phyloP scores from a whole-genome alignment of 345 rosid genomes.

The Eucalyptus pauciflora region DNA sequence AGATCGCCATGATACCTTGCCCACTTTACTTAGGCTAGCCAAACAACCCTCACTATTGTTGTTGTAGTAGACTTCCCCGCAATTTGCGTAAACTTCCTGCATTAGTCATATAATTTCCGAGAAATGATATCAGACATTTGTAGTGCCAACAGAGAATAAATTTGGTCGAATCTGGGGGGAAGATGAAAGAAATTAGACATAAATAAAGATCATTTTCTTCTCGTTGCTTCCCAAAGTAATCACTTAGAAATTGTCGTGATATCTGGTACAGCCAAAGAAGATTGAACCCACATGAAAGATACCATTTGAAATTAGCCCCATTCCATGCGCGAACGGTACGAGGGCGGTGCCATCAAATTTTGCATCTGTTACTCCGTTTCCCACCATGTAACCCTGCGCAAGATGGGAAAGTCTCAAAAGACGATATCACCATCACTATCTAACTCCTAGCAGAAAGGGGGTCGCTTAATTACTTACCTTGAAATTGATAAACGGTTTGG shows the following conservation, averaged over 20 bases:
- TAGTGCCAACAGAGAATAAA: not conserved
- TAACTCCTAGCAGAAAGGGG: not conserved
- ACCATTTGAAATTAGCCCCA: conserved; percentile 30
- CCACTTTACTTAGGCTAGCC: not conserved
- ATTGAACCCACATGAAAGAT: not conserved
- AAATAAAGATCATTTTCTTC: not conserved
- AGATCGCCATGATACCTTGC: not conserved
- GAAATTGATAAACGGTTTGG: conserved; percentile 19
- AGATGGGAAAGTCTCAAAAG: not conserved
- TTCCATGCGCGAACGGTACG: conserved; percentile 23
- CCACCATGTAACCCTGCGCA: conserved; percentile 32
- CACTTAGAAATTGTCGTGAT: not conserved
- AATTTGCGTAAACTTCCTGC: conserved; percentile 8
- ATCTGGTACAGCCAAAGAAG: not conserved
- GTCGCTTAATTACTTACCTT: conserved; percentile 5
- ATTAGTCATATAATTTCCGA: not conserved
- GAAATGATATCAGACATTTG: not conserved
- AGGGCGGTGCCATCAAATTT: conserved; percentile 11
- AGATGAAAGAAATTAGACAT: not conserved
- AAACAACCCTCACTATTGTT: not conserved
- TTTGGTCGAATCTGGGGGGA: not conserved
- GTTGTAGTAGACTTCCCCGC: conserved; percentile 5
- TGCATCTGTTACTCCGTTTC: conserved; percentile 17
- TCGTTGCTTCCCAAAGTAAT: not conserved
- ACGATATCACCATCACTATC: not conserved